phyloP scores from a whole-genome alignment of 2,329 filamentous ascomycete species.

The Curvularia sp. region DNA sequence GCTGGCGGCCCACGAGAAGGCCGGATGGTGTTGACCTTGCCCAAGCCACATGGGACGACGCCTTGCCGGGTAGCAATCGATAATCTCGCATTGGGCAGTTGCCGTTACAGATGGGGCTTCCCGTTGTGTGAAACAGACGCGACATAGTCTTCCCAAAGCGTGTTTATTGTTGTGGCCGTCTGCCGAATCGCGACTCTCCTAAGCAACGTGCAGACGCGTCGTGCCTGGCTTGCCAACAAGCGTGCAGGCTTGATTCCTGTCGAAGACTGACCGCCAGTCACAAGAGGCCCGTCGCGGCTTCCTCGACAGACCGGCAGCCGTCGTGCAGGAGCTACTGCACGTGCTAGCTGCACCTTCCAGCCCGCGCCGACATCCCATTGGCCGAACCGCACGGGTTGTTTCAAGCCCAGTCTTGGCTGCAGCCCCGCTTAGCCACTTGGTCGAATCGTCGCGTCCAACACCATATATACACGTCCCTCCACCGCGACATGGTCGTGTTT shows the following conservation, averaged over 20 bases:
- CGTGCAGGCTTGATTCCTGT: conserved; percentile 8
- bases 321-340: conserved; percentile 38
- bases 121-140: conserved; percentile 29
- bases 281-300: conserved; percentile 37
- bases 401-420: conserved; percentile 41
- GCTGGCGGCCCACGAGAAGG: conserved; percentile 24
- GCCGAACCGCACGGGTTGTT: conserved; percentile 39
- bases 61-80: conserved; percentile 32
- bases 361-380: conserved; percentile 27
- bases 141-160: conserved; percentile 21
- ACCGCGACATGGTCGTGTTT: conserved; percentile 54
- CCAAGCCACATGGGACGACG: conserved; percentile 20
- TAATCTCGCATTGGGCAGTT: conserved; percentile 17
- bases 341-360: conserved; percentile 30
- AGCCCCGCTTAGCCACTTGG: conserved; percentile 31
- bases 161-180: conserved; percentile 36
- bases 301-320: conserved; percentile 28
- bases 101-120: conserved; percentile 23
- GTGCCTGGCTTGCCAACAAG: conserved; percentile 16
- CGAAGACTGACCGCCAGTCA: conserved; percentile 37
- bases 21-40: conserved; percentile 30
- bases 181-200: conserved; percentile 41
- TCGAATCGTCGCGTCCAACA: conserved; percentile 51
- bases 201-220: conserved; percentile 23
- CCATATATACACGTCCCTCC: conserved; percentile 48